A percentile compares a stretch with the other conserved stretches of the same genome.
Conservation (phyloP, 2,329 filamentous ascomycete genomes). For the Thermomyces lanuginosus region DNA sequence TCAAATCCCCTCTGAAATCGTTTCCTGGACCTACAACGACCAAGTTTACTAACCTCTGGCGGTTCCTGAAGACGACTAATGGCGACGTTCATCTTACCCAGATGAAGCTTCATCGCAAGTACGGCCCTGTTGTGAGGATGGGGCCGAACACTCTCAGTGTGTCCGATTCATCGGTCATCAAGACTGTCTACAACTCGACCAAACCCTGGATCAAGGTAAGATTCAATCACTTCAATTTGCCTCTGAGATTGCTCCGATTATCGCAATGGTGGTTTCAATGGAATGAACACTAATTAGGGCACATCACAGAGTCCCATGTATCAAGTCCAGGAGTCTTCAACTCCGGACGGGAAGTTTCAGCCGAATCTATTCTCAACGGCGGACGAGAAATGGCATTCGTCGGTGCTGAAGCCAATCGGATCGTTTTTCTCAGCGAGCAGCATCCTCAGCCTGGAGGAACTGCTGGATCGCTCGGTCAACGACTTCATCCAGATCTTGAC, state of each 20-base stretch:
- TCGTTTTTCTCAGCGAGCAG: conserved; percentile 3
- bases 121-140: conserved; percentile 58
- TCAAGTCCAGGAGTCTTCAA: conserved; percentile 3
- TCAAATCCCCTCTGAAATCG: conserved; percentile 9
- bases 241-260: neutral
- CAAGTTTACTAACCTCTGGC: conserved; percentile 55
- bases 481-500: conserved; percentile 1
- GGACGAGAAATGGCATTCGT: conserved; percentile 4
- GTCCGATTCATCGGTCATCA: conserved; percentile 54
- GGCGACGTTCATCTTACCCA: conserved; percentile 51
- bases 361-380: conserved; percentile 4
- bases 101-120: conserved; percentile 48
- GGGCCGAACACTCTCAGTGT: conserved; percentile 62
- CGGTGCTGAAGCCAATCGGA: conserved; percentile 1
- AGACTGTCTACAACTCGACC: conserved; percentile 62
- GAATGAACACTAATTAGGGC: no score
- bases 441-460: conserved; percentile 1
- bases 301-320: conserved; percentile 4
- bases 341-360: conserved; percentile 3
- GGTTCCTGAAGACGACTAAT: conserved; percentile 50
- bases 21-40: conserved; percentile 59
- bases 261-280: neutral
- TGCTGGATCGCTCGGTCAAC: conserved; percentile 2
- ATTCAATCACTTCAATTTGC: neutral
- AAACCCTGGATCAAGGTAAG: conserved; percentile 31